Evolutionary conservation across 345 rosid species (phyloP), one percentile per base, ranked within the genome.

Genomic region (Arabis hirsuta): DNA sequence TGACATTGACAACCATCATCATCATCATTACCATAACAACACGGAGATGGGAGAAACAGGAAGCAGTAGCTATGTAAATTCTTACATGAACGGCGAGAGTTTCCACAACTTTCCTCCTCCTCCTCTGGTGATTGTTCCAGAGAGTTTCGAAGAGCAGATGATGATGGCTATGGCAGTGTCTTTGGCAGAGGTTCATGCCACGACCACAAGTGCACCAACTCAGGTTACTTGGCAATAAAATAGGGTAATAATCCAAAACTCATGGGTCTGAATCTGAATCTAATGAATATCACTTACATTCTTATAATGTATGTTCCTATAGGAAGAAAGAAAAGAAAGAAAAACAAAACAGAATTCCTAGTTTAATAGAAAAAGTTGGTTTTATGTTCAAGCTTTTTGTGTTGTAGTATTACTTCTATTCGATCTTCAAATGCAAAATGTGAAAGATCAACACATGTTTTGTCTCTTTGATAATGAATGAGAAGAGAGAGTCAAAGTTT

Each of bases 141-240:
- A 89, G 83, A 91, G 83, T 81, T 95, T 80, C 51, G 99, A 95
- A 82, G 99, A 95, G 70, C 96, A 91, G 80, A 91, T 91, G 96
- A 88, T 91, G 96, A 72, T 95, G 69, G 96, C 97, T 36, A 86
- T 88, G 97, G 91, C 99, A 27, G 88, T 87, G 60, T 90, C 99
- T 79, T 82, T 91, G 24, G 96, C 96, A n/a, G 96, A 91, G 74
- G 93, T 91, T 68, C 84, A 84, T 76, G 80, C 88, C 13, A 42
- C 82, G 73, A 70, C 86, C 62, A 72, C 86, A 32, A 81, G 74
- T 69, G 83, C 81, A 71, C 81, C 81, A 63, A 65, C 80, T 26
- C 86, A 81, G 51, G 81, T 84, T 73, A 64, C 84, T 13, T 89
- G 98, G 96, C 96, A 88, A 76, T 91, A 84, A 58, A 58, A 29